Base-by-base conservation (phyloP, 176 grass and related monocot species). In the Oropetium thomaeum region DNA sequence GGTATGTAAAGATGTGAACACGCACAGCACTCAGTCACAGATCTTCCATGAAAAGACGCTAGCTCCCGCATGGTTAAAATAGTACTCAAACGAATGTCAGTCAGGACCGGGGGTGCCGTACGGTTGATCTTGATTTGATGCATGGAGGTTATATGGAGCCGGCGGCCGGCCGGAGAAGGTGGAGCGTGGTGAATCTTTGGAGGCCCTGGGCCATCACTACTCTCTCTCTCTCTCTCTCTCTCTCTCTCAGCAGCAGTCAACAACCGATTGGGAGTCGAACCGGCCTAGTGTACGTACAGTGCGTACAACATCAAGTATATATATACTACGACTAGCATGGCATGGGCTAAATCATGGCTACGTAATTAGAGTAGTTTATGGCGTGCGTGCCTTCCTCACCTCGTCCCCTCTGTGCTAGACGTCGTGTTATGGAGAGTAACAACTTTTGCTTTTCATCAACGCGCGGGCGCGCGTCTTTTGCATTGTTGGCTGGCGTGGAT, bases 291-390 rank as follows among this genome's bases (percentile, higher is more conserved):
- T 49, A 34, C 39, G 58, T 30, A 31, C 40, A 47, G n/a, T n/a
- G n/a, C n/a, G n/a, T n/a, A n/a, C n/a, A n/a, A n/a, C n/a, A n/a
- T n/a, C n/a, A n/a, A n/a, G n/a, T n/a, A n/a, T n/a, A n/a, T n/a
- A n/a, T n/a, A n/a, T n/a, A n/a, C n/a, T n/a, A n/a, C n/a, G n/a
- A 2, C 22, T 23, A 22, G 51, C n/a, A 53, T 23, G 23, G 51
- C 51, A 55, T 55, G 52, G 52, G 52, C 52, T 3, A 25, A 55
- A 55, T n/a, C n/a, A n/a, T 55, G 2, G 9, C 42, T 52, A n/a
- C n/a, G n/a, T n/a, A 12, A 79, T 82, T 71, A 77, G 73, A n/a
- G n/a, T n/a, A n/a, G n/a, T n/a, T 72, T 66, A 87, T 44, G 47
- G 82, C 59, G 30, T 68, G 57, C 68, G 20, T 2, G 39, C 52